Conservation (phyloP, 108 stramenopile genomes). For the Conticribra weissflogii region DNA sequence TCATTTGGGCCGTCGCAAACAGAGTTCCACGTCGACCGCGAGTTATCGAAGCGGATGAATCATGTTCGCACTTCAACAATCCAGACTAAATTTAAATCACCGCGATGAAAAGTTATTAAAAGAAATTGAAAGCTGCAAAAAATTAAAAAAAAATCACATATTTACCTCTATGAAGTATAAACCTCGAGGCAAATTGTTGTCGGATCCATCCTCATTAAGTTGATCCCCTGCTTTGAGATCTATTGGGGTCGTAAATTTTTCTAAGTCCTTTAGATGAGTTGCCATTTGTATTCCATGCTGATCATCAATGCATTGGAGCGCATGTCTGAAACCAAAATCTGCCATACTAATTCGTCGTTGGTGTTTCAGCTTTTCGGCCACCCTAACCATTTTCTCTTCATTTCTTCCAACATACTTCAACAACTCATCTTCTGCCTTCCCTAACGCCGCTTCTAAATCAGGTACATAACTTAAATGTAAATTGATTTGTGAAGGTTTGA, state of each 20-base stretch:
- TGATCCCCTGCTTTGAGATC: constrained; percentile 49
- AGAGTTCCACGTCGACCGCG: constrained; percentile 20
- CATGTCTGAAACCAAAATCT: constrained; percentile 60
- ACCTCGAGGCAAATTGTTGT: constrained; percentile 50
- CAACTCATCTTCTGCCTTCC: constrained; percentile 70
- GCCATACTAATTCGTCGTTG: constrained; percentile 20
- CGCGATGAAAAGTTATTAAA: neutral
- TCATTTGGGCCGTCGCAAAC: constrained; percentile 7
- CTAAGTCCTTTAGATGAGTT: constrained; percentile 47
- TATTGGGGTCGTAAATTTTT: constrained; percentile 37
- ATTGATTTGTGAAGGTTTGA: constrained; percentile 58
- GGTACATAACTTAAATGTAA: constrained; percentile 53
- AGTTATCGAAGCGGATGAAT: constrained; percentile 28
- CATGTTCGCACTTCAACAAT: constrained; percentile 48
- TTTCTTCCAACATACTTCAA: constrained; percentile 45
- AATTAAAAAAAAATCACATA: neutral
- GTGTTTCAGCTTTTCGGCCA: constrained; percentile 24
- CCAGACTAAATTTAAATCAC: no score
- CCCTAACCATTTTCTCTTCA: constrained; percentile 35
- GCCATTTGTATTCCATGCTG: constrained; percentile 55
- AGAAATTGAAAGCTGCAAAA: neutral
- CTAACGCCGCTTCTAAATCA: constrained; percentile 62
- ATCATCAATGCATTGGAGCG: constrained; percentile 63
- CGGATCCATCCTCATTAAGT: constrained; percentile 46
- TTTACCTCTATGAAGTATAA: constrained; percentile 67